A percentile compares a stretch with the other conserved stretches of the same genome.
Evolutionary conservation across 768 basidiomycete genomes (phyloP).

Genomic region (Guyanaporus albipodus): DNA sequence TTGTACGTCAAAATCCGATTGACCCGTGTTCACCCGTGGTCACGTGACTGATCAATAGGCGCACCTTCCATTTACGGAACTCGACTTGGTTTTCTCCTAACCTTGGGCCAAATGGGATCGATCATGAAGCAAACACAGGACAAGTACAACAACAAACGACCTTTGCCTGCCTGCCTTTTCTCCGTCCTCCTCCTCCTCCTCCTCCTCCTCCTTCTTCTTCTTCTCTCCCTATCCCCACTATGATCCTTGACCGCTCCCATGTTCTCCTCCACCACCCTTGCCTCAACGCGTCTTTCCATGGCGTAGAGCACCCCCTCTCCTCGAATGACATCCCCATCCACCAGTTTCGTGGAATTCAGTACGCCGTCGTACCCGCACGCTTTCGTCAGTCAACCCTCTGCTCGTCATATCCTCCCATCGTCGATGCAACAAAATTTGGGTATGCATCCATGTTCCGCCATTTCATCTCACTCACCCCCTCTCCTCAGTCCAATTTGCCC

Average conservation of each 20-base stretch:
- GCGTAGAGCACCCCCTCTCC: constrained; percentile 59
- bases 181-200: not conserved
- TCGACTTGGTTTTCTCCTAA: constrained; percentile 20
- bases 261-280: constrained; percentile 44
- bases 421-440: constrained; percentile 68
- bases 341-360: constrained; percentile 77
- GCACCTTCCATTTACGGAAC: constrained; percentile 22
- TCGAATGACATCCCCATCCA: constrained; percentile 52
- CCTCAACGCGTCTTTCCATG: constrained; percentile 63
- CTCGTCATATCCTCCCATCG: constrained; percentile 51
- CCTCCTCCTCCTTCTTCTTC: not conserved
- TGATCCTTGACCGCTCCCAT: constrained; percentile 29
- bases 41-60: constrained; percentile 24
- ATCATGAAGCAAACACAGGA: constrained; percentile 17
- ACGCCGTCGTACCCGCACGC: constrained; percentile 66
- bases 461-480: constrained; percentile 3
- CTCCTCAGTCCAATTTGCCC: constrained; percentile 67
- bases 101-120: constrained; percentile 17
- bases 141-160: constrained; percentile 13
- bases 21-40: constrained; percentile 17
- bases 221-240: constrained; percentile 10
- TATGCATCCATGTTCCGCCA: constrained; percentile 28
- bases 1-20: not conserved
- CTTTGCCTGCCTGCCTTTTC: not conserved
- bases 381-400: constrained; percentile 70